These are phyloP conservation scores for Nakaseomyces nivariensis DNA, from an alignment of 1,139 yeast genomes.

Conservation along the genomic window DNA sequence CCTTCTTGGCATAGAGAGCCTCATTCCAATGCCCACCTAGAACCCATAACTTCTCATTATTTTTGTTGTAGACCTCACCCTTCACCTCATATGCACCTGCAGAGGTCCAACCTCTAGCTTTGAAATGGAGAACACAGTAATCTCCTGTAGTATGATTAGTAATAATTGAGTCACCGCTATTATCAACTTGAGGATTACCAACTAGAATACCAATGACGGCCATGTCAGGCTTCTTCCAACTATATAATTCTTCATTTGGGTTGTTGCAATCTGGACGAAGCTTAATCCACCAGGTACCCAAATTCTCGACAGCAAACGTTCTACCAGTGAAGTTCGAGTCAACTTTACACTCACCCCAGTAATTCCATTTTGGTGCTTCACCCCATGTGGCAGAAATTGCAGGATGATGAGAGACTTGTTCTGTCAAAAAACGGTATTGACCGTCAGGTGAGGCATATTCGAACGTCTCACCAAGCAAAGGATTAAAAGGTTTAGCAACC, in stretches of 20 bases:
- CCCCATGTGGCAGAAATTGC: conserved; percentile 89
- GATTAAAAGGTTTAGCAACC: conserved; percentile 96
- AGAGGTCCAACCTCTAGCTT: conserved; percentile 95
- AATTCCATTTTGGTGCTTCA: conserved; percentile 88
- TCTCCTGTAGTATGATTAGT: conserved; percentile 85
- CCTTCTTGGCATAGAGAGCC: conserved; percentile 68
- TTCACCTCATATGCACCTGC: conserved; percentile 82
- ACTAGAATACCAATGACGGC: conserved; percentile 91
- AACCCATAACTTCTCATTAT: conserved; percentile 58
- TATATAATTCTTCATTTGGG: conserved; percentile 51
- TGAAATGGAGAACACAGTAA: conserved; percentile 60
- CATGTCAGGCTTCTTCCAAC: conserved; percentile 90
- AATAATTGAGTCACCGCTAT: conserved; percentile 86
- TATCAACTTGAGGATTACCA: conserved; percentile 95
- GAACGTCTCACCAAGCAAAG: conserved; percentile 86
- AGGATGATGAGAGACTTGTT: conserved; percentile 98
- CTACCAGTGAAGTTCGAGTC: conserved; percentile 86
- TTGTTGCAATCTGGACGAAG: conserved; percentile 54
- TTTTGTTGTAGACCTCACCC: conserved; percentile 56
- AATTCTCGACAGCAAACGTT: conserved; percentile 86
- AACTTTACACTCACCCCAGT: conserved; percentile 89
- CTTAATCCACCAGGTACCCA: conserved; percentile 83
- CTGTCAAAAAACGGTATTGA: conserved; percentile 75
- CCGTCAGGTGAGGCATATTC: conserved; percentile 88
- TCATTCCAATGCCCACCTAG: conserved; percentile 95